A percentile compares a stretch with the other conserved stretches of the same genome.
Conservation (phyloP, 2,329 filamentous ascomycete species). For the Pseudocercospora ulei region DNA sequence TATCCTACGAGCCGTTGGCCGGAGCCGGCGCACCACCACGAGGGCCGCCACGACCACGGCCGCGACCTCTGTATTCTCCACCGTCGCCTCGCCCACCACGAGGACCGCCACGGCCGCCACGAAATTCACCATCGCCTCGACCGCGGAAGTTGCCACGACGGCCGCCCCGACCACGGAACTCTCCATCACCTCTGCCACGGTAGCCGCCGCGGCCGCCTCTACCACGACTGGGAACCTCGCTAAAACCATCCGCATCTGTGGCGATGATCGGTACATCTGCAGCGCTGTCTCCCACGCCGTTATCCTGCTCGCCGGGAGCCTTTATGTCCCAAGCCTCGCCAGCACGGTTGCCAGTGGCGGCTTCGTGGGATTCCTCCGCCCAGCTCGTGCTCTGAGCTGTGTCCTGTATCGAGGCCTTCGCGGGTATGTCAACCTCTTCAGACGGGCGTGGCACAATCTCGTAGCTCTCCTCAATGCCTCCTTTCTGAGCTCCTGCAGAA, state of each 20-base stretch:
- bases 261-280: conserved; percentile 16
- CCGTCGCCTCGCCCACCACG: conserved; percentile 37
- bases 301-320: conserved; percentile 37
- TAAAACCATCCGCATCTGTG: conserved; percentile 54
- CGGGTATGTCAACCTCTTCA: conserved; percentile 61
- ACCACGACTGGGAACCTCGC: conserved; percentile 47
- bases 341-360: conserved; percentile 28
- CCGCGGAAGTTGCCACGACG: conserved; percentile 21
- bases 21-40: conserved; percentile 21
- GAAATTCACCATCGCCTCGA: conserved; percentile 34
- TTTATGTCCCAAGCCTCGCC: conserved; percentile 31
- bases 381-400: conserved; percentile 54
- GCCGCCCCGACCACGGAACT: conserved; percentile 28
- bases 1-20: conserved; percentile 18
- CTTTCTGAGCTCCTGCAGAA: conserved; percentile 40
- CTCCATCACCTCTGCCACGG: conserved; percentile 36
- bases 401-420: conserved; percentile 49
- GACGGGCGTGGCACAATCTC: conserved; percentile 65
- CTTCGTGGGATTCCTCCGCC: conserved; percentile 57
- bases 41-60: conserved; percentile 23
- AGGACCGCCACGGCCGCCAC: conserved; percentile 34
- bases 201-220: conserved; percentile 36
- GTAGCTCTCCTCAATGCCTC: conserved; percentile 56
- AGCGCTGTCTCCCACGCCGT: conserved; percentile 13
- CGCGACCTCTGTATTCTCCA: conserved; percentile 21